These are phyloP conservation scores for Xylariaceae sp. DNA, from an alignment of 2,329 filamentous ascomycete species.

Conservation along the genomic window DNA sequence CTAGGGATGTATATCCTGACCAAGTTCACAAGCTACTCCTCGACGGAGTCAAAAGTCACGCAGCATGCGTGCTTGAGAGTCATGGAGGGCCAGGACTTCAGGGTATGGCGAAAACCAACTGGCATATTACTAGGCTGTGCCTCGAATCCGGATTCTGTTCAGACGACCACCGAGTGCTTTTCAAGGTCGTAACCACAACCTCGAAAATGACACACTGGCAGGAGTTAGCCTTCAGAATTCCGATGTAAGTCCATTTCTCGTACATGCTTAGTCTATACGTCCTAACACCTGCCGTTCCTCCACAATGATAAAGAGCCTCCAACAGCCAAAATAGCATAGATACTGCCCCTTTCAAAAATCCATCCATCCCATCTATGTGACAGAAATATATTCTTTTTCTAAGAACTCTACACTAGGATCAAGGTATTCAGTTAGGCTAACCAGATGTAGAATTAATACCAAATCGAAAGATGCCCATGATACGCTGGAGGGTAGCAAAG, in stretches of 20 bases:
- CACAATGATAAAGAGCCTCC: not conserved
- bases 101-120: not conserved
- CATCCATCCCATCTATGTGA: not conserved
- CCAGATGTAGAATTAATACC: not conserved
- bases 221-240: conserved; percentile 8
- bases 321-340: conserved; percentile 1
- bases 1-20: conserved; percentile 5
- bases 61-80: not conserved
- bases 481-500: conserved; percentile 1
- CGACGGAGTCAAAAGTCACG: conserved; percentile 2
- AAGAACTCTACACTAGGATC: not conserved
- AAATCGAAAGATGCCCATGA: not conserved
- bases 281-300: not conserved
- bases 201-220: conserved; percentile 9
- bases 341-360: not conserved
- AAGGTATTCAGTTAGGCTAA: not conserved
- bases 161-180: conserved; percentile 5
- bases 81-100: conserved; percentile 2
- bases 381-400: not conserved
- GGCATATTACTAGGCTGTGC: conserved; percentile 10
- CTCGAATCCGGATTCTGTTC: conserved; percentile 3
- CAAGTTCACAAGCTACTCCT: conserved; percentile 8
- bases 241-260: conserved; percentile 7
- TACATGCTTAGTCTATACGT: conserved; percentile 1
- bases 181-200: conserved; percentile 6